These are phyloP conservation scores for Lojkania enalia DNA, from an alignment of 2,329 filamentous ascomycete genomes.

Conservation along the genomic window DNA sequence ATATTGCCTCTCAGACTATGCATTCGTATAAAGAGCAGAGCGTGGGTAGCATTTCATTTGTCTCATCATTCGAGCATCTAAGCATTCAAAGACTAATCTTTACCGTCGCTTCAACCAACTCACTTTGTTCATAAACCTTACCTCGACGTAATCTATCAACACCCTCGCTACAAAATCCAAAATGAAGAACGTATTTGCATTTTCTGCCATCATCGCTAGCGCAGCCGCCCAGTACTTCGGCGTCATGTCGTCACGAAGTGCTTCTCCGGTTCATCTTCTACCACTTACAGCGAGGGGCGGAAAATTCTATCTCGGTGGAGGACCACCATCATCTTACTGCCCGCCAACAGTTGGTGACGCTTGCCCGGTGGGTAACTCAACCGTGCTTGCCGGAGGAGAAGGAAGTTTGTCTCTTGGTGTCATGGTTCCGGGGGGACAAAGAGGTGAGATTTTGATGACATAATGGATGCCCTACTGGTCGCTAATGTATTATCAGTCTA, in stretches of 20 bases:
- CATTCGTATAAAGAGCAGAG: conserved; percentile 6
- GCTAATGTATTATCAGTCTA: conserved; percentile 49
- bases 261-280: conserved; percentile 54
- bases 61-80: conserved; percentile 4
- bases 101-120: conserved; percentile 4
- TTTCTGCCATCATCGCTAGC: conserved; percentile 32
- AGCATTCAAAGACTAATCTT: neutral
- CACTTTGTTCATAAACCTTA: neutral
- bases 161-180: conserved; percentile 20
- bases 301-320: conserved; percentile 56
- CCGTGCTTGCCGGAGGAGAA: conserved; percentile 49
- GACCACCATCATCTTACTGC: conserved; percentile 53
- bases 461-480: neutral
- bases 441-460: conserved; percentile 26
- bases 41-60: neutral
- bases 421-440: conserved; percentile 65
- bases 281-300: conserved; percentile 52
- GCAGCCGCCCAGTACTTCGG: conserved; percentile 44
- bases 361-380: conserved; percentile 55
- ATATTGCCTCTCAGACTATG: conserved; percentile 5
- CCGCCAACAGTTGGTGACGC: conserved; percentile 43
- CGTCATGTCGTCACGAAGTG: conserved; percentile 51
- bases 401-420: conserved; percentile 47
- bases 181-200: conserved; percentile 41
- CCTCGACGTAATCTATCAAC: too few relatives aligned